phyloP scores from a whole-genome alignment of 441 rosid species.

The Aleurites moluccanus region DNA sequence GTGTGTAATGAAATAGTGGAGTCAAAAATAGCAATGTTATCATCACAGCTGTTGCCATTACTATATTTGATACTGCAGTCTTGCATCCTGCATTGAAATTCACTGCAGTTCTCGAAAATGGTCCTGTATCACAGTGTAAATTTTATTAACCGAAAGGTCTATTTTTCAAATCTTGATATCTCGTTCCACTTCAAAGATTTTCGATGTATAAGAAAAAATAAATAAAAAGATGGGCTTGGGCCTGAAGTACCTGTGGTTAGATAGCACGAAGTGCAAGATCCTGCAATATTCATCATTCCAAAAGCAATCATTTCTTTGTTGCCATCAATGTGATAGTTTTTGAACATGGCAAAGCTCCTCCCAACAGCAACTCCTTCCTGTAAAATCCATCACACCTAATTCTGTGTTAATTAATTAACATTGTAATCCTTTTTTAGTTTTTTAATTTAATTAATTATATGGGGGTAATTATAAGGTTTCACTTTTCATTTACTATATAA shows the following conservation, averaged over 20 bases:
- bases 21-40: conserved; percentile 72
- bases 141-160: neutral
- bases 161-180: no score
- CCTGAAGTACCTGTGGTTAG: conserved; percentile 95
- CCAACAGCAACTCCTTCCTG: conserved; percentile 99
- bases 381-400: neutral
- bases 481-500: no score
- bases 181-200: no score
- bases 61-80: conserved; percentile 74
- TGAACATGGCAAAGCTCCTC: conserved; percentile 85
- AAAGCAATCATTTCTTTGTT: conserved; percentile 97
- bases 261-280: conserved; percentile 90
- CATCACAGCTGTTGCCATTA: conserved; percentile 85
- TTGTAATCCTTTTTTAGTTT: neutral
- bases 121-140: conserved; percentile 43
- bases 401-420: no score
- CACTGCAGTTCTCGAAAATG: conserved; percentile 89
- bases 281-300: conserved; percentile 88
- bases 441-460: no score
- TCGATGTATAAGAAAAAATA: no score
- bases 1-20: conserved; percentile 81
- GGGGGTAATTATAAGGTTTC: no score
- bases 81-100: conserved; percentile 95
- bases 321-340: conserved; percentile 89
- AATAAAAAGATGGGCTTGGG: no score